Percentiles rank a stretch among this genome's conserved stretches.
phyloP scores from a whole-genome alignment of 768 basidiomycete genomes.

The Psilocybe cubensis region DNA sequence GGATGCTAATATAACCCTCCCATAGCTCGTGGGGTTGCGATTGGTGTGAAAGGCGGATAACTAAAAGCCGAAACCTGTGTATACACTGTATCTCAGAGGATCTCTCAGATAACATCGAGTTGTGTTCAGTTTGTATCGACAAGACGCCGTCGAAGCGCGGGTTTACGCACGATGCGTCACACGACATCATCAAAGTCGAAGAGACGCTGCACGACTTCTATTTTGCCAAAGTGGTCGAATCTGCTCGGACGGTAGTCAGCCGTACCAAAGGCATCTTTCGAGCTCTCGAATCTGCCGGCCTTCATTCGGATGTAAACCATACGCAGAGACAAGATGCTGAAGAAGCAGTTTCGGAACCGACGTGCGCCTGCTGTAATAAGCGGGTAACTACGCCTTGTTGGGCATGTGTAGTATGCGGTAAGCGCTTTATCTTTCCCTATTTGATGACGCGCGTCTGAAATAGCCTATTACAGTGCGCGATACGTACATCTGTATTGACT shows the following conservation, averaged over 20 bases:
- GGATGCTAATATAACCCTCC: not conserved
- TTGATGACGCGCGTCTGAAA: not conserved
- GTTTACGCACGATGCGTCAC: constrained; percentile 35
- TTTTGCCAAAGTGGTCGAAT: constrained; percentile 28
- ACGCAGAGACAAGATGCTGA: not conserved
- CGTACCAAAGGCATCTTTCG: constrained; percentile 30
- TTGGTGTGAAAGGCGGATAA: constrained; percentile 34
- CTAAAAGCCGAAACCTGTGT: constrained; percentile 34
- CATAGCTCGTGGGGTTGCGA: constrained; percentile 31
- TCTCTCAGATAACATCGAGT: constrained; percentile 35
- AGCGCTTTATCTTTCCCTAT: not conserved
- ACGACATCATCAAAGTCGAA: constrained; percentile 34
- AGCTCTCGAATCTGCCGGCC: constrained; percentile 21
- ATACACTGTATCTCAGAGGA: constrained; percentile 37
- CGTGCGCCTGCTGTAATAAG: constrained; percentile 25
- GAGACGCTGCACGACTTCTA: constrained; percentile 36
- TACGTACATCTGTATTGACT: constrained; percentile 35
- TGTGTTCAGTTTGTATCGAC: constrained; percentile 35
- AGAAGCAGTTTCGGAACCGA: constrained; percentile 6
- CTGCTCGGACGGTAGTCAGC: constrained; percentile 25
- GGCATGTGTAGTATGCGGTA: constrained; percentile 28
- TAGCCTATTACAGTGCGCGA: constrained; percentile 25
- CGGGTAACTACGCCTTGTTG: constrained; percentile 26
- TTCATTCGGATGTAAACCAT: constrained; percentile 1
- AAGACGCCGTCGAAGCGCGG: constrained; percentile 28